Evolutionary conservation across 306 rosid genomes (phyloP).

Genomic region (Trifolium repens): DNA sequence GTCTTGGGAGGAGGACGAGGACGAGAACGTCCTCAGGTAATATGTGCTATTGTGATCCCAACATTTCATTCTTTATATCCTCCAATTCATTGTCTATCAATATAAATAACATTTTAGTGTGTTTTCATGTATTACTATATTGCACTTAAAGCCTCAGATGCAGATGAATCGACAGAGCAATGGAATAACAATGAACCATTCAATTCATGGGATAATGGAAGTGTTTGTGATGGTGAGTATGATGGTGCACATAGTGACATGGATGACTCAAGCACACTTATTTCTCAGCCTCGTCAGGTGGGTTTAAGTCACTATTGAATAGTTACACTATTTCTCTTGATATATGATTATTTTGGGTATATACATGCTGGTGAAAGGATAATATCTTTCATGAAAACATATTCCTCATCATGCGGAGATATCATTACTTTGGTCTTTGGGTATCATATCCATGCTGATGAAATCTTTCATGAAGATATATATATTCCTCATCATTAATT

Average conservation of each 20-base stretch:
- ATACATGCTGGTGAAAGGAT: constrained; percentile 7
- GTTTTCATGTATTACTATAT: constrained; percentile 13
- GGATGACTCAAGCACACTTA: constrained; percentile 70
- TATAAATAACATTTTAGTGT: constrained; percentile 3
- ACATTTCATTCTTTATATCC: constrained; percentile 19
- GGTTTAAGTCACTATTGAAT: constrained; percentile 21
- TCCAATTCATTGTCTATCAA: constrained; percentile 6
- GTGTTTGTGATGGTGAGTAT: constrained; percentile 54
- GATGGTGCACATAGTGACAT: constrained; percentile 64
- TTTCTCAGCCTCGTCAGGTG: constrained; percentile 87
- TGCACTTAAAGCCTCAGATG: constrained; percentile 5
- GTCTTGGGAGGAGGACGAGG: constrained; percentile 62
- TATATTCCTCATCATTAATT: constrained; percentile 7
- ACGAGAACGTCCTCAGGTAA: constrained; percentile 66
- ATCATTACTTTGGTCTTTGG: not conserved
- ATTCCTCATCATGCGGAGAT: not conserved
- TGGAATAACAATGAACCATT: constrained; percentile 51
- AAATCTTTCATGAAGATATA: not conserved
- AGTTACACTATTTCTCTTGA: constrained; percentile 9
- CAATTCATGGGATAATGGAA: constrained; percentile 67
- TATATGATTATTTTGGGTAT: constrained; percentile 14
- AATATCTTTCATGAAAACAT: not conserved
- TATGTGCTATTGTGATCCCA: constrained; percentile 16
- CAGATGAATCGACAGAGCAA: constrained; percentile 61
- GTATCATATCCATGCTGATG: not conserved